Base-by-base conservation (phyloP, 306 rosid genomes). In the Quillaja saponaria region DNA sequence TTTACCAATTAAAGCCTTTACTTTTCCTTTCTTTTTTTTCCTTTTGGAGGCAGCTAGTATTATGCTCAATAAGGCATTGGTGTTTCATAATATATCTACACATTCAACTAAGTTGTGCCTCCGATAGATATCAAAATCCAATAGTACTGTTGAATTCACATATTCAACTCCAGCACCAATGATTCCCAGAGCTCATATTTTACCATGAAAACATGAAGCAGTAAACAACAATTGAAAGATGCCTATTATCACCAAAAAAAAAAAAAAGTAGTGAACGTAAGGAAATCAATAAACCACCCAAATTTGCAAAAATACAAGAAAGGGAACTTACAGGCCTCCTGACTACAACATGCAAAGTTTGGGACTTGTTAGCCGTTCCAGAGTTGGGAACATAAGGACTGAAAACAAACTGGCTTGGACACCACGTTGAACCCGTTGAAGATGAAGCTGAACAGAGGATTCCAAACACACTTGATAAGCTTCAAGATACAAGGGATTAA, bases 271-370 rank as follows among this genome's bases (percentile, higher is more conserved):
- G 47, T 51, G 8, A 34, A 12, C 4, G 47, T 40, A 67, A 11
- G 37, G 28, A 58, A 17, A 20, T 25, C 46, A 55, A 63, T 34
- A 51, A 10, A 38, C n/a, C 45, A 63, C 13, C 46, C 34, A 34
- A 67, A 61, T 17, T 46, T 55, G n/a, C 17, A 69, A 12, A n/a
- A 71, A 55, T 0, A 47, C 25, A n/a, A 59, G 33, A 58, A 42
- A 54, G 28, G 20, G 34, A 58, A 76, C 96, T 83, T 63, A 90
- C 97, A 4, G 97, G 84, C 68, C 71, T 87, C 72, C 86, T 76
- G 61, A 78, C 88, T 56, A 68, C 59, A 15, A 79, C 83, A 46
- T 85, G 81, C 70, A 79, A 76, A 35, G 76, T 49, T 51, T 42
- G 84, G 33, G 71, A 71, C 68, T 79, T 85, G 16, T 59, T 72